Conservation (phyloP, 306 rosid species). For the Sindora glabra region DNA sequence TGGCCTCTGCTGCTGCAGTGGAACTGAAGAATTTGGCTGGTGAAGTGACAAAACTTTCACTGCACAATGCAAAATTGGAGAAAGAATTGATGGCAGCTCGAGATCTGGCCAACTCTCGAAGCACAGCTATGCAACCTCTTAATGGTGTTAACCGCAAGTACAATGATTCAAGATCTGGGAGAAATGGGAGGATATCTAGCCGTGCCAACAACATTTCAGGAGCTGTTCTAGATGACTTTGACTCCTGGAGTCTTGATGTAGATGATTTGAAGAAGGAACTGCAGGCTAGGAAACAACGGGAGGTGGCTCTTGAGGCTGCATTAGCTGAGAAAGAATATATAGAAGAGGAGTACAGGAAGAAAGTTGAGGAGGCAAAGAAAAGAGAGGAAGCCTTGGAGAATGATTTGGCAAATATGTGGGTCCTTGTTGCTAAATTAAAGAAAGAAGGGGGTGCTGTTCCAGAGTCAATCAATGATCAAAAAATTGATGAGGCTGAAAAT, state of each 20-base stretch:
- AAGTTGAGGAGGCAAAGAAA: slow-evolving; percentile 81
- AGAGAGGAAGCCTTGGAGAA: slow-evolving; percentile 94
- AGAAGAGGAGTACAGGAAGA: slow-evolving; percentile 78
- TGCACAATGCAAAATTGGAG: slow-evolving; percentile 78
- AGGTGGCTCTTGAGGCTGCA: slow-evolving; percentile 86
- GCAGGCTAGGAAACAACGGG: slow-evolving; percentile 92
- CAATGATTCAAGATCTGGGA: slow-evolving; percentile 60
- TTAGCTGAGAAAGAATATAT: slow-evolving; percentile 81
- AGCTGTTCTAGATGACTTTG: slow-evolving; percentile 55
- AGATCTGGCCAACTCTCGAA: slow-evolving; percentile 62
- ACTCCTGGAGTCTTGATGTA: slow-evolving; percentile 72
- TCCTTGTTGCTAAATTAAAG: slow-evolving; percentile 95
- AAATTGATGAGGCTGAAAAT: slow-evolving; percentile 35
- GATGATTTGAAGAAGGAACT: slow-evolving; percentile 84
- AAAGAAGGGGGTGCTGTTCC: slow-evolving; percentile 71
- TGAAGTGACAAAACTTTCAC: slow-evolving; percentile 91
- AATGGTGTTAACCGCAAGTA: slow-evolving; percentile 69
- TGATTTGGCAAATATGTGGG: slow-evolving; percentile 99
- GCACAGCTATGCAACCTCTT: slow-evolving; percentile 32
- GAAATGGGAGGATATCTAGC: slow-evolving; percentile 71
- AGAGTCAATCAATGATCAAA: slow-evolving; percentile 49
- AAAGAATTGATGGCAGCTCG: slow-evolving; percentile 75
- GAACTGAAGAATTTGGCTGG: slow-evolving; percentile 96
- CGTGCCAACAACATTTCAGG: slow-evolving; percentile 56
- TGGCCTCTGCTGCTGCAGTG: slow-evolving; percentile 99